Evolutionary conservation across 371 early-diverging fungal genomes (phyloP).

Genomic region (Nosema muscidifuracis): DNA sequence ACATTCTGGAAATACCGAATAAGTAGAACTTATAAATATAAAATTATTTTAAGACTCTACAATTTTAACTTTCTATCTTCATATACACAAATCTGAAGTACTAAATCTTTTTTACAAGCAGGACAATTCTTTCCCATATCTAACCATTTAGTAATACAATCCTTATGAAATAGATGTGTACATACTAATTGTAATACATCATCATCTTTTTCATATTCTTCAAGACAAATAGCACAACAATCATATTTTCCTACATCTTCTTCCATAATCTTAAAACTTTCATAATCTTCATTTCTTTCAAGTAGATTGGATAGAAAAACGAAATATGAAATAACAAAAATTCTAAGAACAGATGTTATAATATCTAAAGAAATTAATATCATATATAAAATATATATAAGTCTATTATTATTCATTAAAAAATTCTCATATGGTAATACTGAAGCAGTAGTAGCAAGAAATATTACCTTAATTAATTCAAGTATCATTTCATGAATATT

Average conservation of each 20-base stretch:
- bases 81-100: not conserved
- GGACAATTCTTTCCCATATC: constrained; percentile 1
- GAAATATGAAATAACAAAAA: not conserved
- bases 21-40: not conserved
- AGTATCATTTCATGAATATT: too few species aligned
- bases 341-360: too few species aligned
- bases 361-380: too few species aligned
- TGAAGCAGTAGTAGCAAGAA: too few species aligned
- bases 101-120: constrained; percentile 13
- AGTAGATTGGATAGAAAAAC: not conserved
- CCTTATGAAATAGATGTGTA: not conserved
- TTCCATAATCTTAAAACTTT: not conserved
- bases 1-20: not conserved
- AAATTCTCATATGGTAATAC: too few species aligned
- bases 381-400: too few species aligned
- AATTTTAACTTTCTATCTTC: not conserved
- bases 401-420: too few species aligned
- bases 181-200: not conserved
- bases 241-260: not conserved
- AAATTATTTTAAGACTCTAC: not conserved
- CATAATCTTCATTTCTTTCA: not conserved
- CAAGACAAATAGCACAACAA: not conserved
- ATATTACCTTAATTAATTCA: too few species aligned
- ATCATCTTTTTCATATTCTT: constrained; percentile 12
- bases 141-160: constrained; percentile 7